Evolutionary conservation across 2,329 filamentous ascomycete genomes (phyloP).

Genomic region (Hymenoscyphus albidus): DNA sequence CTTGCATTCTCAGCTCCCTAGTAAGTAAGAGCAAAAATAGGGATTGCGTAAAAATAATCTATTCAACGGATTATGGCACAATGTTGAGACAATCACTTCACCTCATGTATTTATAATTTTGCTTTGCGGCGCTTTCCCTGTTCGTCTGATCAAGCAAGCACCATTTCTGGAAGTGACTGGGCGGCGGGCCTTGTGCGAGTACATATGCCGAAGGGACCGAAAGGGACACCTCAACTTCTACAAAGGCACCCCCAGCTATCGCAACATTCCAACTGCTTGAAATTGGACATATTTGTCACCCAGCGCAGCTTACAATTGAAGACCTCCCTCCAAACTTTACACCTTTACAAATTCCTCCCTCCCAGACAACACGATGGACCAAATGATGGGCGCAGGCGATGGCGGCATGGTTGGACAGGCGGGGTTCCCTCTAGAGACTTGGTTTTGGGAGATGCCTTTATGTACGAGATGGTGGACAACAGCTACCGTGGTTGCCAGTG

Average conservation of each 20-base stretch:
- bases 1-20: no score
- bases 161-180: background rate
- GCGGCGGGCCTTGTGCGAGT: background rate
- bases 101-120: background rate
- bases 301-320: background rate
- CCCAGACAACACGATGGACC: conserved; percentile 30
- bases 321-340: background rate
- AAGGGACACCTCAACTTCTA: conserved; percentile 3
- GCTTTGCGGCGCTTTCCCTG: background rate
- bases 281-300: background rate
- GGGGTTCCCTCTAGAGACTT: conserved; percentile 81
- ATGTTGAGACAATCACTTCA: background rate
- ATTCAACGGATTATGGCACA: background rate
- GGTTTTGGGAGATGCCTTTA: conserved; percentile 98
- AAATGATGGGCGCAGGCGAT: conserved; percentile 36
- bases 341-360: background rate
- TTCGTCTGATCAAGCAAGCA: background rate
- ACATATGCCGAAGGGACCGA: conserved; percentile 1
- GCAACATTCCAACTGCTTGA: background rate
- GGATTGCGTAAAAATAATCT: background rate
- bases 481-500: conserved; percentile 80
- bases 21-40: no score
- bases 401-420: conserved; percentile 47
- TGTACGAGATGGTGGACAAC: conserved; percentile 97
- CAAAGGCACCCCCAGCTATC: background rate